These are phyloP conservation scores for Meyerozyma guilliermondii DNA, from an alignment of 1,139 yeast genomes.

Conservation along the genomic window DNA sequence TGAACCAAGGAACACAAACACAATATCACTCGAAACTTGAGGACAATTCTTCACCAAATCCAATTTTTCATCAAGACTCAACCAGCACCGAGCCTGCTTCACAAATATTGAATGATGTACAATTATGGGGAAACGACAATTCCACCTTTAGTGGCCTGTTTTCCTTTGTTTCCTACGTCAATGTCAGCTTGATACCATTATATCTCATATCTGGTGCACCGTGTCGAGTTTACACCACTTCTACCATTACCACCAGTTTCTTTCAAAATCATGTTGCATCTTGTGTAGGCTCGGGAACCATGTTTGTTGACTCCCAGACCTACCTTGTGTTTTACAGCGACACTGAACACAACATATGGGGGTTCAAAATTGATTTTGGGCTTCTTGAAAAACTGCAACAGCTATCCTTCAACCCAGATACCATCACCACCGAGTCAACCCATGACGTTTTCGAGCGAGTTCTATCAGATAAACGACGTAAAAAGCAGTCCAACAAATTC, in stretches of 20 bases:
- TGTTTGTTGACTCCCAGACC: background rate
- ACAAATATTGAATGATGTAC: constrained; percentile 15
- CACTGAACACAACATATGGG: background rate
- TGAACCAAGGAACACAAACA: too few species aligned
- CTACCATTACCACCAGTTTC: constrained; percentile 17
- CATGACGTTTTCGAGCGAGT: constrained; percentile 33
- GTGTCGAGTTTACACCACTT: constrained; percentile 22
- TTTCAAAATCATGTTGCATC: constrained; percentile 19
- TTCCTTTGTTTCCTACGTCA: constrained; percentile 11
- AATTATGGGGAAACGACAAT: constrained; percentile 19
- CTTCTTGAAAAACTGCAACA: background rate
- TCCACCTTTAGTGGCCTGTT: constrained; percentile 3
- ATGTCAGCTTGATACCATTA: constrained; percentile 24
- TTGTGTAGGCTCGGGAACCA: background rate
- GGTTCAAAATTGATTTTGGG: background rate
- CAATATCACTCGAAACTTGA: too few species aligned
- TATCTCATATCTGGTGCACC: constrained; percentile 22
- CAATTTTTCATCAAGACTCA: background rate
- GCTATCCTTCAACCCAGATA: background rate
- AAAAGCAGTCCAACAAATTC: constrained; percentile 12
- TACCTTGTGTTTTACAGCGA: constrained; percentile 1
- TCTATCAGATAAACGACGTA: constrained; percentile 22
- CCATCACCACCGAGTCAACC: constrained; percentile 8
- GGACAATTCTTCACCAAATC: too few species aligned
- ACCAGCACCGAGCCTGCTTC: background rate